Evolutionary conservation across 495 filamentous ascomycete species (phyloP), one percentile per base, ranked within the genome.

Genomic region (Lophiostoma macrostomum): DNA sequence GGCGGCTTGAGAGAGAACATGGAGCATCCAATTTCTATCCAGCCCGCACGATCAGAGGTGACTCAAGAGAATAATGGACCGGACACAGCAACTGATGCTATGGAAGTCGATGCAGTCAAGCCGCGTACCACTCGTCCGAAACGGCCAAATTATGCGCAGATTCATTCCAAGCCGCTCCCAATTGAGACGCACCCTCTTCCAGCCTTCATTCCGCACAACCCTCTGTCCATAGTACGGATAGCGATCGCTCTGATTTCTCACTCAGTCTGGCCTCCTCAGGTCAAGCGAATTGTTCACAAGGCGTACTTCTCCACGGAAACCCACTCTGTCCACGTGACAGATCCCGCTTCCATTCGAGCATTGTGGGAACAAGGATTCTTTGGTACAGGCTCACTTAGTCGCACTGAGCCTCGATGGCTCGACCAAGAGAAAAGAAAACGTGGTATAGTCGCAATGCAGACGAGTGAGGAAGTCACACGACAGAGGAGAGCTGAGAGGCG

Each of bases 341-440:
- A 96, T 63, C 71, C 80, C 34, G 73, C 73, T 28, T 79, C 87
- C 1, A 83, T 94, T 39, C 78, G 84, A 30, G 86, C 83, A 7
- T 71, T 99, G 23, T 99, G 93, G 93, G 86, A 95, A 67, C 84
- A 88, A 65, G 93, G 93, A 1, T 97, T 97, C 70, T 99, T 89
- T 67, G 93, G 93, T 35, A 96, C 95, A 69, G 93, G 93, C 39
- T 89, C 73, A 46, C 74, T 97, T 53, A 96, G 90, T 68, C 82
- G 93, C 58, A 95, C 89, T 70, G 91, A 97, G 66, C 93, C 91
- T 2, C 89, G 80, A 48, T 99, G 93, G 93, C 68, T 96, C 44
- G 86, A 85, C 42, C 76, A 87, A 41, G 88, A 95, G 65, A 87
- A 86, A 63, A 80, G 80, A 42, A 77, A 82, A 52, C 74, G 80